Conservation (phyloP, 768 basidiomycete genomes). For the Boletellus ananiceps region DNA sequence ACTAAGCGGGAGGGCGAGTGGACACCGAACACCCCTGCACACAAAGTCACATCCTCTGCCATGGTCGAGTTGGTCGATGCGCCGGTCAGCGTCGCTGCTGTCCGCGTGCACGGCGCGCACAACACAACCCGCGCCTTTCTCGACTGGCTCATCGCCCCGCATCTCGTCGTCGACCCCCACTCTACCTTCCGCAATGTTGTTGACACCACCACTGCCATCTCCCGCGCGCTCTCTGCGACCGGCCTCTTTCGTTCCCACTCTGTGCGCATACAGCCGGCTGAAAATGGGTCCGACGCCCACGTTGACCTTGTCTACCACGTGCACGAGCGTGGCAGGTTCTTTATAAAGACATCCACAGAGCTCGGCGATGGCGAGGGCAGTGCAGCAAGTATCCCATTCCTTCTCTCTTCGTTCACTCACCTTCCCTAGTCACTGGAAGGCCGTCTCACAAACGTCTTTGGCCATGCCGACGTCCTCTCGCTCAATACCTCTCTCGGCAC, state of each 20-base stretch:
- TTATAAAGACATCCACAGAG: constrained; percentile 80
- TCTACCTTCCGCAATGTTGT: constrained; percentile 61
- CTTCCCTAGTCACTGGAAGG: constrained; percentile 63
- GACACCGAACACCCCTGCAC: too few species aligned
- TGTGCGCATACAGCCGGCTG: constrained; percentile 55
- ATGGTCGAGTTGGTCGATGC: constrained; percentile 42
- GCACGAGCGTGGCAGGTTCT: constrained; percentile 71
- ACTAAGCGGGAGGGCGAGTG: too few species aligned
- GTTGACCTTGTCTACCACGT: constrained; percentile 80
- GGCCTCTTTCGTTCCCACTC: constrained; percentile 73
- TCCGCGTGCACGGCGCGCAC: constrained; percentile 76
- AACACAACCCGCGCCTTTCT: constrained; percentile 80
- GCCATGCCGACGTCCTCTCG: constrained; percentile 85
- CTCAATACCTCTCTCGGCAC: constrained; percentile 83
- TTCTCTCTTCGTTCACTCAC: constrained; percentile 1
- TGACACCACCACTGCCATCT: constrained; percentile 62
- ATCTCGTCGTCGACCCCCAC: constrained; percentile 31
- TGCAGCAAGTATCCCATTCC: constrained; percentile 55
- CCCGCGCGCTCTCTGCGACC: constrained; percentile 61
- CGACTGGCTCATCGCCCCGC: constrained; percentile 68
- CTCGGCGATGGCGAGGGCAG: constrained; percentile 91
- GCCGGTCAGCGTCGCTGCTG: constrained; percentile 63
- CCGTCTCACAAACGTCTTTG: constrained; percentile 82
- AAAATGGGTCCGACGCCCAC: constrained; percentile 52
- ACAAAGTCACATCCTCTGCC: not conserved